These are phyloP conservation scores for Penicillium concentricum DNA, from an alignment of 2,329 filamentous ascomycete species.

Conservation along the genomic window DNA sequence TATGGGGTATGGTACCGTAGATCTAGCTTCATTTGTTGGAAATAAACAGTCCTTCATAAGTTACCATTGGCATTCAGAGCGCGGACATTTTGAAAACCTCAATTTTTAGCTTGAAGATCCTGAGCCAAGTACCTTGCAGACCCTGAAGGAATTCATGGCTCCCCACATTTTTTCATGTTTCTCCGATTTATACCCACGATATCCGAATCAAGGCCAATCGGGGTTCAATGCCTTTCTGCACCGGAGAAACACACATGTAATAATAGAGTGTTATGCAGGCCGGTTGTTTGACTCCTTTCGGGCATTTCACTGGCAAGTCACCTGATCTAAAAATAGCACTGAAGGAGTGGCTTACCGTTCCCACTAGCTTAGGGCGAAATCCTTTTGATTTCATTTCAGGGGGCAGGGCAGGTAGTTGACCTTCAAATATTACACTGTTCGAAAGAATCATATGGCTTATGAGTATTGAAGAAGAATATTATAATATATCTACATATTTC, in stretches of 20 bases:
- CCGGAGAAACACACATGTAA: background rate
- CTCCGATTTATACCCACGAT: background rate
- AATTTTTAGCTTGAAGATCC: background rate
- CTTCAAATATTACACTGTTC: background rate
- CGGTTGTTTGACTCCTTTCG: background rate
- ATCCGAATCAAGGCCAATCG: conserved; percentile 11
- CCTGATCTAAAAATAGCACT: background rate
- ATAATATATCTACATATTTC: conserved; percentile 8
- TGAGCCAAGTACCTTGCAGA: background rate
- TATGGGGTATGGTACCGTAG: background rate
- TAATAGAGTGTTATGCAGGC: background rate
- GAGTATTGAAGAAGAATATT: background rate
- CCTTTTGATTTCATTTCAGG: background rate
- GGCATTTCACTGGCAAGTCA: background rate
- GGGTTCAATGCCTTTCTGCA: background rate
- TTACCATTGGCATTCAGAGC: background rate
- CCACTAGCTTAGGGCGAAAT: too few species aligned
- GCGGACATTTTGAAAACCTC: background rate
- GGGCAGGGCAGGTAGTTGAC: background rate
- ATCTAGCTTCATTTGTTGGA: background rate
- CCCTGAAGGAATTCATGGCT: background rate
- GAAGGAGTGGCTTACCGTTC: background rate
- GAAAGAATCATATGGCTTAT: background rate
- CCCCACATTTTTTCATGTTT: conserved; percentile 5
- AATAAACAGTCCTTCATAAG: background rate